Evolutionary conservation across 2,329 filamentous ascomycete genomes (phyloP).

Genomic region (Ascochyta pisi): DNA sequence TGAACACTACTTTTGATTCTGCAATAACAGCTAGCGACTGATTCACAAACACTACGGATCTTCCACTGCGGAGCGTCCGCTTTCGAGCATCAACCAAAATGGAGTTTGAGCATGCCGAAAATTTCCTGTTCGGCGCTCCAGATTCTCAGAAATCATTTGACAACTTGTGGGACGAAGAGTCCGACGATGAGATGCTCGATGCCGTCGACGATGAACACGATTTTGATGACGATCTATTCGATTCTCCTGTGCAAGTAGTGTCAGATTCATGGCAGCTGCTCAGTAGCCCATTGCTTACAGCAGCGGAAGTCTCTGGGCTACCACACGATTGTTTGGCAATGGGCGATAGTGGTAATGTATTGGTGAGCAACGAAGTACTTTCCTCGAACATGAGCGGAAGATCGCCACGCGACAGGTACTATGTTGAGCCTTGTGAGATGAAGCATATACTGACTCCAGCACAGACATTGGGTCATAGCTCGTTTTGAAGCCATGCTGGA

Average conservation of each 20-base stretch:
- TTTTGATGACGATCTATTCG: slow-evolving; percentile 3
- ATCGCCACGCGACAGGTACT: slow-evolving; percentile 24
- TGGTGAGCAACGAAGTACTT: neutral
- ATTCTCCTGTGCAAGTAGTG: slow-evolving; percentile 6
- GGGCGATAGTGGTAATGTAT: neutral
- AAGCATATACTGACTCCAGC: slow-evolving; percentile 10
- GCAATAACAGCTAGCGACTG: neutral
- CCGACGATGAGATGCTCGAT: slow-evolving; percentile 36
- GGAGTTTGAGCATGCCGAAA: slow-evolving; percentile 33
- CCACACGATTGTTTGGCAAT: neutral
- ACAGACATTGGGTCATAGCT: slow-evolving; percentile 52
- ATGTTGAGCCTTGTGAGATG: neutral
- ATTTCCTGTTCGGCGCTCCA: slow-evolving; percentile 38
- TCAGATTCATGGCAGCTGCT: slow-evolving; percentile 15
- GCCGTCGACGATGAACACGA: neutral
- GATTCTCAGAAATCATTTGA: slow-evolving; percentile 27
- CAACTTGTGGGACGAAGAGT: slow-evolving; percentile 19
- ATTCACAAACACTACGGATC: neutral
- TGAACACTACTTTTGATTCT: neutral
- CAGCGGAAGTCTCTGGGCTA: neutral
- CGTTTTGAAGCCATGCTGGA: slow-evolving; percentile 65
- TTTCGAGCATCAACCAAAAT: slow-evolving; percentile 17
- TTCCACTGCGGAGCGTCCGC: neutral
- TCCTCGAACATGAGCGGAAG: neutral
- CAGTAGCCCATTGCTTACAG: slow-evolving; percentile 6